Conservation (phyloP, 169 alveolate species). For the Eimeria acervulina region DNA sequence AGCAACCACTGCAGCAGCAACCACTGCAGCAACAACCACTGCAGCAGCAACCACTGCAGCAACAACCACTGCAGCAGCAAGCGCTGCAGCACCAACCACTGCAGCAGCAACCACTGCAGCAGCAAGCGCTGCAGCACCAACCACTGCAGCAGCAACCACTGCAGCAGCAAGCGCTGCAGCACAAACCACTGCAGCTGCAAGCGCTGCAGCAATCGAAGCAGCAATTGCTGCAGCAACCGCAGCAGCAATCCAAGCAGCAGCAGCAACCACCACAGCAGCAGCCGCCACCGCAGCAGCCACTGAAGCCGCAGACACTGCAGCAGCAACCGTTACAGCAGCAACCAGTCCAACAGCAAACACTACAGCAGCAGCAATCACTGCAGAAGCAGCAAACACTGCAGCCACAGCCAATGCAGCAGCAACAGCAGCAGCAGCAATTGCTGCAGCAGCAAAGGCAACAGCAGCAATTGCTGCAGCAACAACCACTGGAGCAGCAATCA, state of each 20-base stretch:
- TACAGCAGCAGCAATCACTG: neutral
- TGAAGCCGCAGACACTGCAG: neutral
- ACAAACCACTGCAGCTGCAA: neutral
- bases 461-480: neutral
- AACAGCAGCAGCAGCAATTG: neutral
- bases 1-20: neutral
- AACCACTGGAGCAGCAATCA: neutral
- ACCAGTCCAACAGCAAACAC: neutral
- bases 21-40: neutral
- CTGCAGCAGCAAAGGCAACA: neutral
- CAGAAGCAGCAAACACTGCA: neutral
- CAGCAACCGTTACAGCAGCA: neutral
- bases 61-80: neutral
- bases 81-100: neutral
- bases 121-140: conserved; percentile 22
- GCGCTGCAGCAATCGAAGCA: neutral
- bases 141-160: neutral
- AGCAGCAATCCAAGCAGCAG: neutral
- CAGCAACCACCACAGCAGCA: neutral
- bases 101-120: conserved; percentile 45
- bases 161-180: neutral
- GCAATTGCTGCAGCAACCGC: neutral
- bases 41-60: neutral
- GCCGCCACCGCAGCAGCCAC: neutral
- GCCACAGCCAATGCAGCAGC: neutral